Evolutionary conservation across 768 basidiomycete species (phyloP), one percentile per base, ranked within the genome.

Genomic region (Mycena alexandri): DNA sequence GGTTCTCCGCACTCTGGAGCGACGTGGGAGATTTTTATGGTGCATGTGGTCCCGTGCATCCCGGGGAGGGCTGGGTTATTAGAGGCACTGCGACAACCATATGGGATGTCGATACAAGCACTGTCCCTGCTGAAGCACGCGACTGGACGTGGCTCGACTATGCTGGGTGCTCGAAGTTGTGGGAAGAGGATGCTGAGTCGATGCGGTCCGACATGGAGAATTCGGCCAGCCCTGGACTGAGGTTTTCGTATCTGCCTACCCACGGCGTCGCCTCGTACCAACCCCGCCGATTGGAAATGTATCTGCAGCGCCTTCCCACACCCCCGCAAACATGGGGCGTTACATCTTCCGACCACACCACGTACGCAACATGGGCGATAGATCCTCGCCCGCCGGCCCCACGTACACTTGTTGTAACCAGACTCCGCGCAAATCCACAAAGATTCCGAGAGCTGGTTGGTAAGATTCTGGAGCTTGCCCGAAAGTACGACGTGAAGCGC

Each of bases 21-120:
- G 87, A 88, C 61, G 75, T 89, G 38, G 87, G 87, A 17, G 63
- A 75, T 0, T 86, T 87, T 73, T 89, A 89, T 75, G 69, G 64
- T 33, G 61, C 66, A 16, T 79, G 82, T 54, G 86, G 86, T 0
- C 81, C 82, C 1, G 21, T 41, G 19, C 74, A 71, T 9, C 67
- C 61, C 10, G 71, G 59, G 8, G 75, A 76, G 17, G 87, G 88
- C 4, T 89, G 88, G 88, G 73, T 80, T 19, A 73, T 79, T 11
- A 73, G 75, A 34, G 76, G 74, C 8, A 74, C 80, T 13, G 42
- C 74, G 2, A 82, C 80, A 22, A 86, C 86, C 0, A 63, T 78
- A 3, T 88, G 83, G 84, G 66, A 79, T 14, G 74, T 83, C 52
- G 62, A 54, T 21, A 25, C 56, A 4, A 58, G 44, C 41, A 21